phyloP scores from a whole-genome alignment of 768 basidiomycete genomes.

The Termitomyces bulborhizus region DNA sequence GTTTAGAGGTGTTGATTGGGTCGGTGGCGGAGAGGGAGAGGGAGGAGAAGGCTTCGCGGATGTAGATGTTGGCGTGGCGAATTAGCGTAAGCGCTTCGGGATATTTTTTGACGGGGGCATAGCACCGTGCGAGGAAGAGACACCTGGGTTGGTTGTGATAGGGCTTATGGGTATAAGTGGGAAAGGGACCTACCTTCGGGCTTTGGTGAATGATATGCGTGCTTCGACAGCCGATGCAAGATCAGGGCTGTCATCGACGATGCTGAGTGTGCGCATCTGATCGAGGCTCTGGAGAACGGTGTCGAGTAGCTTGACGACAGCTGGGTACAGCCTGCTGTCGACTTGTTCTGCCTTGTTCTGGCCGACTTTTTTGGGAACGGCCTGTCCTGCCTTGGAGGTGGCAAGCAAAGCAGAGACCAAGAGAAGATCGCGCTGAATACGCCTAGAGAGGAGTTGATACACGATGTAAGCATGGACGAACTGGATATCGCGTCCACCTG shows the following conservation, averaged over 20 bases:
- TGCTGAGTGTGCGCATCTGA: conserved; percentile 76
- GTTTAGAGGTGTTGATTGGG: conserved; percentile 34
- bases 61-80: conserved; percentile 64
- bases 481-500: conserved; percentile 63
- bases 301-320: conserved; percentile 84
- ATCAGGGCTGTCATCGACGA: conserved; percentile 86
- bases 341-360: conserved; percentile 34
- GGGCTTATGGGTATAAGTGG: neutral
- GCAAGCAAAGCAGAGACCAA: conserved; percentile 63
- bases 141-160: conserved; percentile 37
- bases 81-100: conserved; percentile 67
- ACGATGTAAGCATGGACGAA: conserved; percentile 86
- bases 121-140: conserved; percentile 71
- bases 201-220: conserved; percentile 67
- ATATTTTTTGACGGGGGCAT: conserved; percentile 62
- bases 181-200: conserved; percentile 48
- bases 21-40: conserved; percentile 43
- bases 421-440: conserved; percentile 85
- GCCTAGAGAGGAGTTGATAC: conserved; percentile 80
- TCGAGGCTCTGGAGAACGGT: conserved; percentile 78
- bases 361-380: conserved; percentile 19
- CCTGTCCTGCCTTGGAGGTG: conserved; percentile 21
- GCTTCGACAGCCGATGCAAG: conserved; percentile 75
- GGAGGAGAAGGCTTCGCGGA: conserved; percentile 63
- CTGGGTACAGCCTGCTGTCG: conserved; percentile 74